Evolutionary conservation across 345 rosid genomes (phyloP).

Genomic region (Citrus medica): DNA sequence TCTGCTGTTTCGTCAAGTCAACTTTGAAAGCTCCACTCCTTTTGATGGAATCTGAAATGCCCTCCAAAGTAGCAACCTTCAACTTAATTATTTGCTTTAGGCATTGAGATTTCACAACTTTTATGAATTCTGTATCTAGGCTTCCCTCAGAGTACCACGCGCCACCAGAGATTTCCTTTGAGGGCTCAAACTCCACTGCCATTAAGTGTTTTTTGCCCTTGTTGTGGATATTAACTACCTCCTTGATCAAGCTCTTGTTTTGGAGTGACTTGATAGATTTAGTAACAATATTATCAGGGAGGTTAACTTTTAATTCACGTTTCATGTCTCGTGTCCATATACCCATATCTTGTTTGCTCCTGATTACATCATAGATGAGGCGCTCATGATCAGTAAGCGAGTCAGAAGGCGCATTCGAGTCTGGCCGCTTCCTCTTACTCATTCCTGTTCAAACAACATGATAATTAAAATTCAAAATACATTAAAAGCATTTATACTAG

Average conservation of each 20-base stretch:
- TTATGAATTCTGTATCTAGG: conserved; percentile 46
- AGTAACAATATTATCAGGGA: conserved; percentile 26
- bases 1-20: conserved; percentile 37
- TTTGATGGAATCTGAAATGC: conserved; percentile 29
- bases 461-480: not conserved
- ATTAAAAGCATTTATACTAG: not conserved
- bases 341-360: conserved; percentile 57
- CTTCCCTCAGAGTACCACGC: conserved; percentile 67
- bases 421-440: conserved; percentile 61
- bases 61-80: conserved; percentile 54
- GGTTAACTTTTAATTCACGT: conserved; percentile 26
- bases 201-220: conserved; percentile 52
- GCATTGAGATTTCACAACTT: conserved; percentile 38
- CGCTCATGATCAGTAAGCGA: conserved; percentile 53
- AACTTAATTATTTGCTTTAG: conserved; percentile 23
- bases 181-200: conserved; percentile 63
- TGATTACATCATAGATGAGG: conserved; percentile 36
- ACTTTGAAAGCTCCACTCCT: conserved; percentile 27
- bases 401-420: conserved; percentile 22
- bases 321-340: conserved; percentile 48
- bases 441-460: conserved; percentile 11
- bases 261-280: conserved; percentile 46
- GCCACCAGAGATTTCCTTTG: conserved; percentile 71
- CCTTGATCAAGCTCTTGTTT: conserved; percentile 51
- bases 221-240: conserved; percentile 56